Conservation (phyloP, 495 filamentous ascomycete genomes). For the Penicillium antarcticum region DNA sequence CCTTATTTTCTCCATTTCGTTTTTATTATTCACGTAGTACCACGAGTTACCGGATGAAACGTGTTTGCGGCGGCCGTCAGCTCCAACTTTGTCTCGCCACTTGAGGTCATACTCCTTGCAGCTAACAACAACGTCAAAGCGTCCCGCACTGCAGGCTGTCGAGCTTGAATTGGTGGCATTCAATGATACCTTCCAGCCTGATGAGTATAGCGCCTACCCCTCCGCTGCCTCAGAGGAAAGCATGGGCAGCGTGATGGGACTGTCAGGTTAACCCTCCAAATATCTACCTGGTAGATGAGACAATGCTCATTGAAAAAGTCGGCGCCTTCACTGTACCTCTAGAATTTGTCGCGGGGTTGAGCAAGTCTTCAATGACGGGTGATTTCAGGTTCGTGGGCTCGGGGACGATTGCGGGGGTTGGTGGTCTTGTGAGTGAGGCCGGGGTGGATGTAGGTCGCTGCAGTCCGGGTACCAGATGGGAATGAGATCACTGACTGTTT, state of each 20-base stretch:
- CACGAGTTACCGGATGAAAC: no score
- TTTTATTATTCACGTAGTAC: no score
- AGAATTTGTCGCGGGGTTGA: constrained; percentile 3
- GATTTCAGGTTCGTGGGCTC: constrained; percentile 5
- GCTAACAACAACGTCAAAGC: background rate
- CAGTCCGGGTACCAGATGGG: no score
- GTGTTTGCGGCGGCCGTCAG: no score
- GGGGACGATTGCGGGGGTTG: constrained; percentile 2
- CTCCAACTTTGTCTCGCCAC: no score
- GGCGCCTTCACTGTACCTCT: constrained; percentile 4
- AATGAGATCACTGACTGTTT: no score
- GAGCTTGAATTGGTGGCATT: constrained; percentile 10
- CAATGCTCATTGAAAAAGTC: background rate
- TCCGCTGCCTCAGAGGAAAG: constrained; percentile 1
- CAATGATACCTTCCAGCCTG: constrained; percentile 1
- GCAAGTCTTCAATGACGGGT: constrained; percentile 5
- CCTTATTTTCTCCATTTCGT: no score
- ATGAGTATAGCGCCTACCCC: constrained; percentile 7
- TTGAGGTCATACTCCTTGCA: no score
- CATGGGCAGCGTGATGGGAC: constrained; percentile 6
- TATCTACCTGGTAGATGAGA: background rate
- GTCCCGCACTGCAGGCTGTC: constrained; percentile 1
- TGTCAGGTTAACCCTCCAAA: background rate
- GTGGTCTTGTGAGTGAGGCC: background rate
- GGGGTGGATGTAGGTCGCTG: no score